Evolutionary conservation across 2,329 filamentous ascomycete genomes (phyloP).

Genomic region (Fusarium verticillioides): DNA sequence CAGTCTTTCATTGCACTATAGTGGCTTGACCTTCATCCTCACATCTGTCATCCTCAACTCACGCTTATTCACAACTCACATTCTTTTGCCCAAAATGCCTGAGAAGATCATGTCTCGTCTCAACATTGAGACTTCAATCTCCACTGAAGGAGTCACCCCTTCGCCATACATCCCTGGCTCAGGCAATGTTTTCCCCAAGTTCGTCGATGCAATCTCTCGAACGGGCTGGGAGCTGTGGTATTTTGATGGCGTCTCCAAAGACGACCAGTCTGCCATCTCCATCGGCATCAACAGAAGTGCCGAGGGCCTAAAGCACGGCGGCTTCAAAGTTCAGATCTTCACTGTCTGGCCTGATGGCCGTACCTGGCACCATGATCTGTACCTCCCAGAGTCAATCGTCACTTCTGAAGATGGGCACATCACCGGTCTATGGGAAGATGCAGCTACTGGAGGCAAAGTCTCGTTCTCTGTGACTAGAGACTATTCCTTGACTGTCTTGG

Average conservation of each 20-base stretch:
- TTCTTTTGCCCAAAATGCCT: no score
- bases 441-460: rapidly evolving
- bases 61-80: no score
- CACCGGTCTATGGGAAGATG: background rate
- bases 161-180: background rate
- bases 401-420: rapidly evolving
- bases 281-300: background rate
- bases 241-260: background rate
- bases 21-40: no score
- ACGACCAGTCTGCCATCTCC: rapidly evolving
- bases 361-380: background rate
- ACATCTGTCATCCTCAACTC: no score
- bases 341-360: background rate
- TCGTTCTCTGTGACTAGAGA: background rate
- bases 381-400: background rate
- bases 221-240: background rate
- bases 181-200: background rate
- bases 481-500: rapidly evolving
- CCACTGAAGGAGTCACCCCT: no score
- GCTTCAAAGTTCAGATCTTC: background rate
- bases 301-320: background rate
- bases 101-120: no score
- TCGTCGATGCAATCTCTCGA: background rate
- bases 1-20: no score
- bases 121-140: no score